A percentile compares a stretch with the other conserved stretches of the same genome.
Evolutionary conservation across 169 alveolate species (phyloP).

Genomic region (Plasmodium malariae): DNA sequence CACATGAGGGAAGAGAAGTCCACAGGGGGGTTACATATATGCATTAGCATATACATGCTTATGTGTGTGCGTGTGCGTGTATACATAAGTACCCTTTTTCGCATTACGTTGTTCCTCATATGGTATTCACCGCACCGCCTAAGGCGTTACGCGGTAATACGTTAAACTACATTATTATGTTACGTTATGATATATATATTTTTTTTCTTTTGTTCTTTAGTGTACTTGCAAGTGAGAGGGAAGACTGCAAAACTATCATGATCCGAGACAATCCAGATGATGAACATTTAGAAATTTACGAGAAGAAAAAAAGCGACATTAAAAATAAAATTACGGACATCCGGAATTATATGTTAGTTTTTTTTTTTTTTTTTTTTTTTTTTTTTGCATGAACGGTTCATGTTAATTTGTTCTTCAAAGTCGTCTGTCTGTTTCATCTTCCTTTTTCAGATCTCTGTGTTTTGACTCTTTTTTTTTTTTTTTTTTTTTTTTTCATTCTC

Average conservation of each 20-base stretch:
- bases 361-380: background rate
- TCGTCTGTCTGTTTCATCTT: background rate
- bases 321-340: constrained; percentile 31
- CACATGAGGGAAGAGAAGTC: background rate
- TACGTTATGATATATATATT: no score
- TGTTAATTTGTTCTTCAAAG: background rate
- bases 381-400: no score
- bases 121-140: no score
- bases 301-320: constrained; percentile 31
- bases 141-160: no score
- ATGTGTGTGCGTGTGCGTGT: no score
- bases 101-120: background rate
- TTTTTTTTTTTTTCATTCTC: background rate
- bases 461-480: background rate
- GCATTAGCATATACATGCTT: no score
- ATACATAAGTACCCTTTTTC: background rate
- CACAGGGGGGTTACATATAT: background rate
- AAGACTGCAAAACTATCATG: background rate
- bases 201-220: constrained; percentile 13
- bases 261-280: background rate
- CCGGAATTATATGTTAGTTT: constrained; percentile 43
- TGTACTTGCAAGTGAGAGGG: constrained; percentile 4
- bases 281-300: constrained; percentile 28
- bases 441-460: background rate
- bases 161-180: no score